phyloP scores from a whole-genome alignment of 2,329 filamentous ascomycete genomes.

The Diaporthe capsici region DNA sequence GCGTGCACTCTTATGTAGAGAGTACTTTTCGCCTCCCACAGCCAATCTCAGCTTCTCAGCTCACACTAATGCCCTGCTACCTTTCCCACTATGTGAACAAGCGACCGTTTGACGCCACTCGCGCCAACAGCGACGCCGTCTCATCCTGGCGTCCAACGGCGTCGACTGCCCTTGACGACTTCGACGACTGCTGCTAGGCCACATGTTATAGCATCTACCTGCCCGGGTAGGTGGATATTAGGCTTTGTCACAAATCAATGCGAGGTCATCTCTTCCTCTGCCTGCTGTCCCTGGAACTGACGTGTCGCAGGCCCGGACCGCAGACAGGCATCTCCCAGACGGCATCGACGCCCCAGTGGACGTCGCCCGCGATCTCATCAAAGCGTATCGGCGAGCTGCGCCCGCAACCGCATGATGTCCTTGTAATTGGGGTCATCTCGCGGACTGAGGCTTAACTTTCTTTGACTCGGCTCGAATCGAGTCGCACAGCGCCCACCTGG shows the following conservation, averaged over 20 bases:
- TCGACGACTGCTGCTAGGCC: neutral
- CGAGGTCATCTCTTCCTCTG: neutral
- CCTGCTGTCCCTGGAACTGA: neutral
- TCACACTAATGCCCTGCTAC: neutral
- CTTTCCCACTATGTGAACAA: neutral
- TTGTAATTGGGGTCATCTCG: conserved; percentile 30
- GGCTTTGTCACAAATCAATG: conserved; percentile 18
- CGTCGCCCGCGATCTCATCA: conserved; percentile 26
- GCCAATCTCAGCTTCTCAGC: conserved; percentile 12
- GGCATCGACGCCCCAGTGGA: conserved; percentile 1
- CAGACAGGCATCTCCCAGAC: conserved; percentile 31
- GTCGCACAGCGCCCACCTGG: neutral
- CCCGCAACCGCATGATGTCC: conserved; percentile 27
- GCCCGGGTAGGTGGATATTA: neutral
- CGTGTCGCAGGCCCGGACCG: conserved; percentile 15
- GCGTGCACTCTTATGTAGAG: neutral
- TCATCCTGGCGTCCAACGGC: conserved; percentile 12
- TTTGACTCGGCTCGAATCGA: conserved; percentile 16
- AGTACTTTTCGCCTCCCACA: neutral
- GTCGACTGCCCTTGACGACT: conserved; percentile 2
- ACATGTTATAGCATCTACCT: neutral
- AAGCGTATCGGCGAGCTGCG: conserved; percentile 22
- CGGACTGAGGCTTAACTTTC: conserved; percentile 31
- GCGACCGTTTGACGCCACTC: conserved; percentile 31
- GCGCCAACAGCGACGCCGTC: conserved; percentile 23